Evolutionary conservation across 75 land plant species (phyloP), one percentile per base, ranked within the genome.

Genomic region (Pinus albicaulis): DNA sequence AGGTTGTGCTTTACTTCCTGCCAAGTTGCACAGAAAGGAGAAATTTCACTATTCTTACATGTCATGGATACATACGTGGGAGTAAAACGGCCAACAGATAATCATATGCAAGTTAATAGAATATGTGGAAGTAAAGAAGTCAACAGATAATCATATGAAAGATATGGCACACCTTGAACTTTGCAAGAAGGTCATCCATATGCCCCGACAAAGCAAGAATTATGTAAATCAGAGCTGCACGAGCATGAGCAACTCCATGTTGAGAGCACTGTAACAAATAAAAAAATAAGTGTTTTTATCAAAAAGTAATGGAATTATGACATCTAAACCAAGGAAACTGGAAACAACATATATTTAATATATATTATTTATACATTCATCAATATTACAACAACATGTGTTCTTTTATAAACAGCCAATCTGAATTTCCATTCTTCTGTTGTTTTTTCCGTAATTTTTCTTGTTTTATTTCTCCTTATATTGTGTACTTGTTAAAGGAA

Each of bases 141-240:
- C 71, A 66, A 31, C 22, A 36, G 8, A 68, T 44, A 68, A 68
- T 3, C 52, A 68, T 68, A 68, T 10, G n/a, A 72, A 59, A 28
- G 53, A 71, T 17, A 55, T 11, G 24, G 26, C 55, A 48, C 57
- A 96, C 99, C 98, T 96, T 96, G 59, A 88, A 96, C 74, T 86
- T 86, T 48, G 86, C 75, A 28, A 96, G 82, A 38, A 92, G 64
- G 71, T 93, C 98, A 89, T 96, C 99, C 88, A 96, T 85, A 75
- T 92, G 84, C 24, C 99, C 99, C 76, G 98, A 96, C 24, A 96
- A 78, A 36, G 91, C 99, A 63, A 96, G 80, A 76, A 96, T 78
- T 56, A 96, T 70, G 79, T 94, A 93, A 64, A 92, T 86, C 56
- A 96, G 48, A 36, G 94, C 99, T 76, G 98, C 97, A 79, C 91